Evolutionary conservation across 768 basidiomycete species (phyloP), one percentile per base, ranked within the genome.

Genomic region (Pholiota conissans): DNA sequence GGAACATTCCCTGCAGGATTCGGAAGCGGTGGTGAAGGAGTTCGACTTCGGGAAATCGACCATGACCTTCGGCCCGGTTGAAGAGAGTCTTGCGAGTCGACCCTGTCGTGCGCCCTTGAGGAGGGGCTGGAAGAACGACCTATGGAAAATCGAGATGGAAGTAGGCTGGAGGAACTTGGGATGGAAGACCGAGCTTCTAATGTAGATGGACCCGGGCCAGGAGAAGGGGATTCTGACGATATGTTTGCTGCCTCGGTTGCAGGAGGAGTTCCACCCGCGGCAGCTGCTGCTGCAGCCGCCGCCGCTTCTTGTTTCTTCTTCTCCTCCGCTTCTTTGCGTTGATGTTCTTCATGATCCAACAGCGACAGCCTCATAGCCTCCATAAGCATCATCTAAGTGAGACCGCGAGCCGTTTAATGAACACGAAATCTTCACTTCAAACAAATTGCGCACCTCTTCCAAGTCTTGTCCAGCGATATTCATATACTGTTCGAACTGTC

Each of bases 321-420:
- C 70, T 89, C 84, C 65, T 85, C 88, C 56, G 80, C 82, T 66
- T 91, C 84, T 67, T 84, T 86, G 65, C 85, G 82, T 68, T 94
- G 93, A 55, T 94, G 91, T 66, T 94, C 94, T 73, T 98, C 95
- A 66, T 98, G 95, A 57, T 98, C 96, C 48, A 97, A 70, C 62
- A 98, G 78, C 26, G 94, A 97, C 56, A 97, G 76, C 54, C 96
- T 86, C 95, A 99, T 98, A 4, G 97, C 97, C 74, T 98, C 97
- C 92, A 95, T 95, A 54, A 99, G 78, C 96, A 98, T 98, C 42
- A 99, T 75, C 93, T 99, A 26, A 18, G 24, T 13, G 32, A 61
- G 11, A 11, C 20, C 40, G 24, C 37, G 62, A 46, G 47, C 30
- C 50, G 48, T n/a, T n/a, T 53, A 18, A 54, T 18, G 16, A 40